phyloP scores from a whole-genome alignment of 2,329 filamentous ascomycete genomes.

The Pezicula rhizophila region DNA sequence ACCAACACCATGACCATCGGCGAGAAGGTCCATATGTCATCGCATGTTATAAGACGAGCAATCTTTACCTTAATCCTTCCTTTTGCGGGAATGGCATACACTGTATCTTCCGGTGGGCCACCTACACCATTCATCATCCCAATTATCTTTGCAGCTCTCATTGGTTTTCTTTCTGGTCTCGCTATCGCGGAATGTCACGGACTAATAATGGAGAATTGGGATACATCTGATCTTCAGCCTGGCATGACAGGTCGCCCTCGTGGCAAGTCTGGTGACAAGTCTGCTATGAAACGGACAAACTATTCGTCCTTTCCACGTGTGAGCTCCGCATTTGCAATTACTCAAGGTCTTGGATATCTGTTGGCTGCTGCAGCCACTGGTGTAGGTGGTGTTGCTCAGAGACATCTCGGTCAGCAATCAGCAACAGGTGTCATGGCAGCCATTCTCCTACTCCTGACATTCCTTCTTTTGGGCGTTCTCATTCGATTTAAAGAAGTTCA shows the following conservation, averaged over 20 bases:
- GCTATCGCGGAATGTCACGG: constrained; percentile 72
- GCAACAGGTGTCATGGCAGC: constrained; percentile 64
- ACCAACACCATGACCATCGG: constrained; percentile 64
- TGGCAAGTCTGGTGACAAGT: constrained; percentile 39
- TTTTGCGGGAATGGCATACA: constrained; percentile 60
- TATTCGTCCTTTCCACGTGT: constrained; percentile 74
- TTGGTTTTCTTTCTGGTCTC: constrained; percentile 67
- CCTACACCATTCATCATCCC: constrained; percentile 56
- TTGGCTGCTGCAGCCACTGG: constrained; percentile 63
- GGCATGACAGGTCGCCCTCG: constrained; percentile 57
- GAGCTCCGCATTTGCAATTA: constrained; percentile 62
- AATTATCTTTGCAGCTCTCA: constrained; percentile 56
- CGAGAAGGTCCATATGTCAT: constrained; percentile 61
- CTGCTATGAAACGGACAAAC: constrained; percentile 50
- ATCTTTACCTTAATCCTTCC: constrained; percentile 64
- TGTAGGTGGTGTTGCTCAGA: constrained; percentile 61
- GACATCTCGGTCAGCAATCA: constrained; percentile 59
- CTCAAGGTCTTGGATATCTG: constrained; percentile 64
- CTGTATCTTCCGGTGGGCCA: constrained; percentile 58
- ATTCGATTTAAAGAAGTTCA: constrained; percentile 60
- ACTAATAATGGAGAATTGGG: constrained; percentile 74
- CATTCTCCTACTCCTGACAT: constrained; percentile 58
- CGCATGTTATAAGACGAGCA: constrained; percentile 62
- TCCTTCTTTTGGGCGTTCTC: constrained; percentile 56
- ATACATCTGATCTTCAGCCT: constrained; percentile 72